A percentile compares a stretch with the other conserved stretches of the same genome.
Evolutionary conservation across 306 rosid species (phyloP).

Genomic region (Rosa lucieae): DNA sequence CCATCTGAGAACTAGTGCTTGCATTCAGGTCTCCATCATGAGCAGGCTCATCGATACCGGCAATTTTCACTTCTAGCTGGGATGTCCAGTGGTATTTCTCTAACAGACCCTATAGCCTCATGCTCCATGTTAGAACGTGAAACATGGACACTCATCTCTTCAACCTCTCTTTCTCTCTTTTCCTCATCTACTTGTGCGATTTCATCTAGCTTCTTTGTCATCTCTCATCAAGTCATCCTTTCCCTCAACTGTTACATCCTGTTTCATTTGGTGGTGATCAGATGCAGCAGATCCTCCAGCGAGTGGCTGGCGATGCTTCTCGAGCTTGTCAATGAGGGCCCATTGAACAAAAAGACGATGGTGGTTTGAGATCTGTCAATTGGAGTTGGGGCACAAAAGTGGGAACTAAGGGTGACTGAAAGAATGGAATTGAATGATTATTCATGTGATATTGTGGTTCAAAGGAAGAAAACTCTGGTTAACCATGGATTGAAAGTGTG

Average conservation of each 20-base stretch:
- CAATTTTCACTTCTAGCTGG: constrained; percentile 19
- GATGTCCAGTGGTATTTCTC: constrained; percentile 18
- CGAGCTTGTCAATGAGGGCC: too few species aligned
- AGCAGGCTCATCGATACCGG: constrained; percentile 20
- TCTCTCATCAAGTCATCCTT: constrained; percentile 13
- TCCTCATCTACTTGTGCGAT: constrained; percentile 7
- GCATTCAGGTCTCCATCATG: constrained; percentile 7
- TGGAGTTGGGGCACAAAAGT: too few species aligned
- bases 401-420: too few species aligned
- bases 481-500: too few species aligned
- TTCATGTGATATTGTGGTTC: too few species aligned
- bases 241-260: constrained; percentile 19
- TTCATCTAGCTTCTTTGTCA: background rate
- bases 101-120: constrained; percentile 2
- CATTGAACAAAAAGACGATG: too few species aligned
- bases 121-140: constrained; percentile 17
- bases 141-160: constrained; percentile 20
- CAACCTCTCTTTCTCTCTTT: constrained; percentile 12
- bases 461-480: too few species aligned
- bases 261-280: background rate
- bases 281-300: too few species aligned
- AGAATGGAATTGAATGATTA: too few species aligned
- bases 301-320: too few species aligned
- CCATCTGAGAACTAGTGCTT: background rate
- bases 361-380: too few species aligned